A percentile compares a stretch with the other conserved stretches of the same genome.
Conservation (phyloP, 371 early-diverging fungal genomes). For the Gilbertella persicaria region DNA sequence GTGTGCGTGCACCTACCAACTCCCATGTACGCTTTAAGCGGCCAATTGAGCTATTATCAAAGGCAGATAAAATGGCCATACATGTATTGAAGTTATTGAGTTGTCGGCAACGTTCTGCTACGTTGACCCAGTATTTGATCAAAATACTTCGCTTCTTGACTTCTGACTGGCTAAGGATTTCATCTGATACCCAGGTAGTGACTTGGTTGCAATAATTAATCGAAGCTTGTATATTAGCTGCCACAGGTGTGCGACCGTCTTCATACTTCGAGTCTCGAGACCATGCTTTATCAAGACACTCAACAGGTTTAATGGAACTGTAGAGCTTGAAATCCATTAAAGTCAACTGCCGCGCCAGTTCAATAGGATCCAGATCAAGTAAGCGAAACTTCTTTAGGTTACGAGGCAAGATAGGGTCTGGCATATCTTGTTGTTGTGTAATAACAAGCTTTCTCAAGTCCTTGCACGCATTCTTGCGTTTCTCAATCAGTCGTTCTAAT, state of each 20-base stretch:
- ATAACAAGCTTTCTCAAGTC: constrained; percentile 66
- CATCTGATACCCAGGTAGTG: constrained; percentile 87
- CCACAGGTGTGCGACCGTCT: constrained; percentile 28
- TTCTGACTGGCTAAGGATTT: constrained; percentile 79
- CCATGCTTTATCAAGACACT: constrained; percentile 92
- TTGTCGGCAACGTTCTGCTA: constrained; percentile 73
- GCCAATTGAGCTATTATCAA: constrained; percentile 86
- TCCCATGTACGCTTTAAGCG: constrained; percentile 89
- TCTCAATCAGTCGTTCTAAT: constrained; percentile 72
- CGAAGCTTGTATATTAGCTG: constrained; percentile 72
- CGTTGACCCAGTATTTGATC: constrained; percentile 83
- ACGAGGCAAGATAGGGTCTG: constrained; percentile 74
- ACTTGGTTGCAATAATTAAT: constrained; percentile 73
- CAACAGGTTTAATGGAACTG: constrained; percentile 79
- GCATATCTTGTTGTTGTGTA: constrained; percentile 58
- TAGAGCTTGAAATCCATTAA: constrained; percentile 84
- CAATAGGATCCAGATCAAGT: constrained; percentile 86
- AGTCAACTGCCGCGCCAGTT: constrained; percentile 93
- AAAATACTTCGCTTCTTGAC: constrained; percentile 73
- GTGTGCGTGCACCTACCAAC: constrained; percentile 50
- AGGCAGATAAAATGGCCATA: constrained; percentile 87
- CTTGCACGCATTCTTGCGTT: constrained; percentile 57
- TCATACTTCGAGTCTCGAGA: constrained; percentile 43
- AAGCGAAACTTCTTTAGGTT: constrained; percentile 69
- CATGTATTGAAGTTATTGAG: constrained; percentile 93